Conservation (phyloP, 805 yeast genomes). For the Yamadazyma nakazawae region DNA sequence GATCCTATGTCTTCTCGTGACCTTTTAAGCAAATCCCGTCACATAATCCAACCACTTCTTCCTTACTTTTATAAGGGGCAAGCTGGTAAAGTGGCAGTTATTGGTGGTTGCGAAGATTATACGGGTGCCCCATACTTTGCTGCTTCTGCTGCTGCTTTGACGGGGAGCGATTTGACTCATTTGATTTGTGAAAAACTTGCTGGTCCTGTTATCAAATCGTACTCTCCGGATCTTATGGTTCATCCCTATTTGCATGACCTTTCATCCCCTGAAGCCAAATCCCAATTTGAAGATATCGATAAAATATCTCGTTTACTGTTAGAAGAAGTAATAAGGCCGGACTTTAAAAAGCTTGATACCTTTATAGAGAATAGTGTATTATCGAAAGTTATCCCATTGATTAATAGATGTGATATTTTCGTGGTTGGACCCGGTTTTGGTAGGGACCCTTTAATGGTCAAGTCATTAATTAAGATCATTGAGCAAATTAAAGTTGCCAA, state of each 20-base stretch:
- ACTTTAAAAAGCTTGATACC: constrained; percentile 21
- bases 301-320: constrained; percentile 14
- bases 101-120: constrained; percentile 95
- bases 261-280: constrained; percentile 16
- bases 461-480: constrained; percentile 55
- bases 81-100: constrained; percentile 77
- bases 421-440: constrained; percentile 96
- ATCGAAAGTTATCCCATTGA: constrained; percentile 52
- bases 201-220: constrained; percentile 75
- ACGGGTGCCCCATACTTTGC: constrained; percentile 97
- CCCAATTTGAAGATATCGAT: constrained; percentile 20
- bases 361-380: constrained; percentile 45
- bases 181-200: constrained; percentile 82
- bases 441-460: constrained; percentile 66
- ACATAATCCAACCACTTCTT: constrained; percentile 71
- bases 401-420: constrained; percentile 72
- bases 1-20: constrained; percentile 26
- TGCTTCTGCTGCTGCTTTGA: constrained; percentile 75
- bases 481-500: constrained; percentile 51
- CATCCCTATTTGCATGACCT: constrained; percentile 79
- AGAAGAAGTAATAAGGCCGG: constrained; percentile 21
- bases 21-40: constrained; percentile 46
- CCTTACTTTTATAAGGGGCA: constrained; percentile 85
- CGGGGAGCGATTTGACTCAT: constrained; percentile 89
- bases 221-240: constrained; percentile 93